Base-by-base conservation (phyloP, 2,329 filamentous ascomycete species). In the Diaporthe citrichinensis region DNA sequence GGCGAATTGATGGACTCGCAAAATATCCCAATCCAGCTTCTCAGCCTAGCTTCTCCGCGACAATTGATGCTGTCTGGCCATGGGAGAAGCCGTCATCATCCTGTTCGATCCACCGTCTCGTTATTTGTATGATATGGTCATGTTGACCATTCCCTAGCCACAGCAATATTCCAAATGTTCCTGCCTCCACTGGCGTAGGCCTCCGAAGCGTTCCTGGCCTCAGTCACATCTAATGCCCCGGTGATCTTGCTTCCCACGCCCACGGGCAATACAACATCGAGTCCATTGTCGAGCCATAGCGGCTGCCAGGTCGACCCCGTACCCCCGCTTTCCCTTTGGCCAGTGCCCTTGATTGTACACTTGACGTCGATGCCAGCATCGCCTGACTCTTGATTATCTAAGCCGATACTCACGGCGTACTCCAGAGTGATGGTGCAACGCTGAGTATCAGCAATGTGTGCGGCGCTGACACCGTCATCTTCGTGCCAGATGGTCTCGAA, bases 401-500 rank as follows among this genome's bases (percentile, higher is more conserved):
- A 41, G 15, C 25, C 49, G 9, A 55, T 15, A 10, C 25, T 12
- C 34, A 69, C 65, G 34, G 49, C 41, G 49, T 69, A 69, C 25
- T 61, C 69, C 12, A 72, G 39, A 10, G 49, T 61, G 53, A 61
- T n/a, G 12, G 69, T 46, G 55, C 53, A 72, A 2, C 57, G 69
- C 17, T 58, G 57, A 25, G 4, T 15, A 10, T 61, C 57, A 14
- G 79, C 79, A 65, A 80, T 80, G 12, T 78, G 79, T 51, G 74
- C 73, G 17, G 75, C 71, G 61, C 81, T 82, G 53, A 79, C 76
- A 6, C 82, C 82, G 51, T 84, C 81, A 69, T 84, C 82, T 69
- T 83, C 82, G 8, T 81, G 76, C 82, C 82, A 83, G 23, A 76
- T 77, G 68, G 74, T 79, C 49, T 65, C 69, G 71, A 81, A 83